A percentile compares a stretch with the other conserved stretches of the same genome.
phyloP scores from a whole-genome alignment of 139 green algal genomes.

The Picochlorum costavermella region DNA sequence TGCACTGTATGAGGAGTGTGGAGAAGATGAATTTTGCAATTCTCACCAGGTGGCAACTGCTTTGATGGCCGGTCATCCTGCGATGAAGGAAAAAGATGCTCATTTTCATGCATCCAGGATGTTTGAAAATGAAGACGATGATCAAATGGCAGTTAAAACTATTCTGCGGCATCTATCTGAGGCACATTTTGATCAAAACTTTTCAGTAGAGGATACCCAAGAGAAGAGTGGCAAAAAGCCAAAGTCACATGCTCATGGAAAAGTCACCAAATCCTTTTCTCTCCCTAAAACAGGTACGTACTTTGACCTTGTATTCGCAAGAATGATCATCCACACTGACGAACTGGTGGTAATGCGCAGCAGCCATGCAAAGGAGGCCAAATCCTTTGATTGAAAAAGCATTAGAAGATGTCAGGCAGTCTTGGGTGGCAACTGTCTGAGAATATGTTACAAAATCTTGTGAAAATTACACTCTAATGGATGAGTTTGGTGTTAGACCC shows the following conservation, averaged over 20 bases:
- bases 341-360: background rate
- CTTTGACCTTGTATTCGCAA: too few relatives aligned
- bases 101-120: constrained; percentile 3
- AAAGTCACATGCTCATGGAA: constrained; percentile 8
- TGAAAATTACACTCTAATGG: too few relatives aligned
- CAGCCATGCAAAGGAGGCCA: background rate
- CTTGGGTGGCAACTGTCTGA: constrained; percentile 12
- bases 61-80: constrained; percentile 20
- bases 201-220: background rate
- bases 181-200: constrained; percentile 5
- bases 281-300: background rate
- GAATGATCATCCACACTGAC: too few relatives aligned
- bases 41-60: constrained; percentile 21
- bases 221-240: background rate
- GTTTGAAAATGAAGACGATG: constrained; percentile 10
- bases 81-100: constrained; percentile 21
- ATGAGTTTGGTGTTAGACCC: too few relatives aligned
- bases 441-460: too few relatives aligned
- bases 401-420: constrained; percentile 24
- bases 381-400: constrained; percentile 7
- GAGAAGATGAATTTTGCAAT: constrained; percentile 25
- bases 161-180: constrained; percentile 25
- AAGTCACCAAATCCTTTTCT: constrained; percentile 2
- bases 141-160: constrained; percentile 15
- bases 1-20: constrained; percentile 25